A percentile compares a stretch with the other conserved stretches of the same genome.
Conservation (phyloP, 805 yeast species). For the Metschnikowia cerradonensis region DNA sequence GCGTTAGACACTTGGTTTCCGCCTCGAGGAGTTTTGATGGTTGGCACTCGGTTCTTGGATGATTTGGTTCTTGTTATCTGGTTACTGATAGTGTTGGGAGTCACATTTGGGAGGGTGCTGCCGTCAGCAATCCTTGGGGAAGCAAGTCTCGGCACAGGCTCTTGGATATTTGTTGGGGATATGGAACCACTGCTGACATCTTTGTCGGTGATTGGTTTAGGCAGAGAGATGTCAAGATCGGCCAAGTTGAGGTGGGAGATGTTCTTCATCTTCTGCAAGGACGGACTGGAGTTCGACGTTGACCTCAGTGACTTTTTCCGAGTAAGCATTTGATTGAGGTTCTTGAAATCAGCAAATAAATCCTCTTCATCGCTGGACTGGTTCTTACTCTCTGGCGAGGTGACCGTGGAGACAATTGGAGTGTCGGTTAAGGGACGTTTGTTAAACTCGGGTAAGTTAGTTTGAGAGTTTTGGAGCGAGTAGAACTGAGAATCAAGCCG, state of each 20-base stretch:
- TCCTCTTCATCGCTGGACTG: conserved; percentile 31
- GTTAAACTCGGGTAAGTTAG: conserved; percentile 53
- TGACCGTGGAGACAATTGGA: conserved; percentile 55
- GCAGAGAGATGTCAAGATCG: conserved; percentile 23
- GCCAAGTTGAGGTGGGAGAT: conserved; percentile 40
- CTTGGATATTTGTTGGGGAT: conserved; percentile 18
- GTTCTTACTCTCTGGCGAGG: conserved; percentile 46
- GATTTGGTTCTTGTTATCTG: conserved; percentile 3
- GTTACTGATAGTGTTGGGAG: conserved; percentile 1
- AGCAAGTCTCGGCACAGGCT: conserved; percentile 6
- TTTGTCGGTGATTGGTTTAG: conserved; percentile 7
- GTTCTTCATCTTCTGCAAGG: conserved; percentile 28
- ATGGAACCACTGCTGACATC: conserved; percentile 16
- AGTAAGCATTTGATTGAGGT: conserved; percentile 6
- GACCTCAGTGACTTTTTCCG: conserved; percentile 1
- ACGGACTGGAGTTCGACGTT: neutral
- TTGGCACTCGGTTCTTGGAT: conserved; percentile 1
- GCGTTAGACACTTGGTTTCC: neutral
- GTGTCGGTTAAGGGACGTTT: conserved; percentile 74
- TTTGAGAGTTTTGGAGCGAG: conserved; percentile 11
- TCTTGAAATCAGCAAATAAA: conserved; percentile 8
- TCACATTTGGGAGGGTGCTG: neutral
- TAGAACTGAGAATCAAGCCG: conserved; percentile 12
- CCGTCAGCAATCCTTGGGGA: conserved; percentile 3
- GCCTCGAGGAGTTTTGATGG: neutral